Evolutionary conservation across 352 stramenopile species (phyloP), one percentile per base, ranked within the genome.

Genomic region (Pythium phragmitis): DNA sequence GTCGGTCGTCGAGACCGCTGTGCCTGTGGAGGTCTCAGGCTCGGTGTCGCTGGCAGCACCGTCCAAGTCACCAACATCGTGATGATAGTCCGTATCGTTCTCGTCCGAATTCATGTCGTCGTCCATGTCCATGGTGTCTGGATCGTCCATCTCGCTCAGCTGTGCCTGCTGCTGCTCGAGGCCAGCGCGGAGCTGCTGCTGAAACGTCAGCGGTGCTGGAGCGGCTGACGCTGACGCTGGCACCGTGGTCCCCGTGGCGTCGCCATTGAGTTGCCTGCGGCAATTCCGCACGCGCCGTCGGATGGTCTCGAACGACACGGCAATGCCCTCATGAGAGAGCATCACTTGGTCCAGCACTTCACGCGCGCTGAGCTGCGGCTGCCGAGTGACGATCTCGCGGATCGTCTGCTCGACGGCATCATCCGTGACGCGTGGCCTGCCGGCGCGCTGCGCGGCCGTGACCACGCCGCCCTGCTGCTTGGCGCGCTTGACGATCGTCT

Each of bases 221-320:
- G 48, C 7, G 23, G 30, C 26, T 13, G 48, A 11, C 23, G 48
- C 8, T 55, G 48, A 30, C 6, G 30, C 30, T 14, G 48, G 17
- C 7, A 4, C 13, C 16, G 9, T 11, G 19, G n/a, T 28, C 19
- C 33, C 28, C 12, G 17, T 54, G 3, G 17, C 36, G 6, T 14
- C 21, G 12, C 52, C 46, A 17, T 45, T 64, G 13, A 67, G 52
- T 42, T 73, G 37, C 57, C 67, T 68, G 14, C 67, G 59, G 41
- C 59, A 76, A 14, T 77, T 65, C 1, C 69, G 70, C 14, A 81
- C 69, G 23, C 74, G 70, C 6, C 74, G 68, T 1, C 74, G 74
- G 21, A 81, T 75, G 16, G 74, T 81, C 55, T 81, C 70, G 34
- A 81, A 79, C 36, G 70, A 79, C 37, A 79, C 65, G 2, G 60